Base-by-base conservation (phyloP, 768 basidiomycete species). In the Panellus pusillus region DNA sequence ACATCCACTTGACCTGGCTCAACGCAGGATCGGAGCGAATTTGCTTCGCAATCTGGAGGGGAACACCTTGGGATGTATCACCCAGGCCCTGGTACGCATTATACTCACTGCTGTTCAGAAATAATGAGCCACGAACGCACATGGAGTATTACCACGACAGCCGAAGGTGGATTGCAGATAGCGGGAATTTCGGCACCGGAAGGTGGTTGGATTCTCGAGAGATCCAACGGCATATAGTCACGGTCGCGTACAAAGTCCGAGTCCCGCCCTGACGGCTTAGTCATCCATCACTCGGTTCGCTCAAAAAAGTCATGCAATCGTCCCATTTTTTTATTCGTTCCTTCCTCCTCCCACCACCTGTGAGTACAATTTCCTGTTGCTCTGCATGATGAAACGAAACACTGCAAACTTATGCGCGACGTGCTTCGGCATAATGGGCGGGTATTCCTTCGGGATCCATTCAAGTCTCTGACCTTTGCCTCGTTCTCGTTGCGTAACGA, bases 371-470 rank as follows among this genome's bases (percentile, higher is more conserved):
- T 52, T 24, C 48, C 24, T 5, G 7, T 35, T 47, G 40, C 36
- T 47, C 28, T 51, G 13, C 51, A 39, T 57, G 73, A 72, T 81
- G 83, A 76, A 80, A 67, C 76, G 48, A 63, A 53, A 67, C 49
- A 56, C 73, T 77, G 70, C 72, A 74, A 69, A 47, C 36, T 41
- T 62, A 54, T 50, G 31, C 70, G 73, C 74, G 83, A 86, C 76
- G 84, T 81, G 83, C 73, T 70, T 69, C 55, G 55, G 76, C 79
- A 80, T 80, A 31, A 60, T 84, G 83, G 74, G 77, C 74, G 73
- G 66, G 63, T 69, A 28, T 79, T 83, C 83, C 82, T 82, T 81
- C 71, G 75, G 84, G 80, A 85, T 78, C 82, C 83, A 87, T 87
- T 87, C 86, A 87, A 87, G 85, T 87, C 84, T 81, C 86, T 86